phyloP scores from a whole-genome alignment of 164 flowering plant species.

The Brasenia schreberi region DNA sequence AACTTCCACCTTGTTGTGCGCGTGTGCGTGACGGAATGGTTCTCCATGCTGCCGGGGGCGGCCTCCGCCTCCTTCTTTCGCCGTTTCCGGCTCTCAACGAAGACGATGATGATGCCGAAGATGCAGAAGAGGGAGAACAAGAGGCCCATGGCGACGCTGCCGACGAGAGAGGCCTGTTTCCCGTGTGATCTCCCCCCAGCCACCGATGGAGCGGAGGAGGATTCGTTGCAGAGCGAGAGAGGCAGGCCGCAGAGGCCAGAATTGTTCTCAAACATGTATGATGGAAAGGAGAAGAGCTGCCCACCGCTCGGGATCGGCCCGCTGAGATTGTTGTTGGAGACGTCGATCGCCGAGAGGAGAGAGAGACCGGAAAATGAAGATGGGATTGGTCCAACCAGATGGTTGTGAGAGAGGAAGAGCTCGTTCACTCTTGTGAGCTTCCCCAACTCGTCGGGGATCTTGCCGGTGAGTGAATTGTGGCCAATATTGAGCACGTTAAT shows the following conservation, averaged over 20 bases:
- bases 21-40: conserved; percentile 37
- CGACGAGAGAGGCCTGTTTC: conserved; percentile 57
- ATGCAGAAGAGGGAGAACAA: conserved; percentile 70
- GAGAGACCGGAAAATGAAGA: conserved; percentile 40
- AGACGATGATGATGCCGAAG: conserved; percentile 50
- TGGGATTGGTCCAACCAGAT: conserved; percentile 62
- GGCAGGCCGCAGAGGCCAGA: conserved; percentile 85
- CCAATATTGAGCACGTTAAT: conserved; percentile 60
- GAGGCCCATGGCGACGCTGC: conserved; percentile 85
- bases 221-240: conserved; percentile 35
- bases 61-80: conserved; percentile 48
- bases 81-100: conserved; percentile 53
- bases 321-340: conserved; percentile 62
- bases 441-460: conserved; percentile 63
- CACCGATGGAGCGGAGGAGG: conserved; percentile 6
- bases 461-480: conserved; percentile 73
- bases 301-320: conserved; percentile 68
- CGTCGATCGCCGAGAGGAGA: conserved; percentile 47
- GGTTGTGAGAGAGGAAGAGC: conserved; percentile 70
- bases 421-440: conserved; percentile 40
- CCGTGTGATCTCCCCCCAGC: conserved; percentile 41
- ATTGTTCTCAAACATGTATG: conserved; percentile 43
- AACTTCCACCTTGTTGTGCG: conserved; percentile 44
- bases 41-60: conserved; percentile 36
- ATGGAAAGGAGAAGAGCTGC: conserved; percentile 61